phyloP scores from a whole-genome alignment of 805 yeast genomes.

The Metahyphopichia silvanorum region DNA sequence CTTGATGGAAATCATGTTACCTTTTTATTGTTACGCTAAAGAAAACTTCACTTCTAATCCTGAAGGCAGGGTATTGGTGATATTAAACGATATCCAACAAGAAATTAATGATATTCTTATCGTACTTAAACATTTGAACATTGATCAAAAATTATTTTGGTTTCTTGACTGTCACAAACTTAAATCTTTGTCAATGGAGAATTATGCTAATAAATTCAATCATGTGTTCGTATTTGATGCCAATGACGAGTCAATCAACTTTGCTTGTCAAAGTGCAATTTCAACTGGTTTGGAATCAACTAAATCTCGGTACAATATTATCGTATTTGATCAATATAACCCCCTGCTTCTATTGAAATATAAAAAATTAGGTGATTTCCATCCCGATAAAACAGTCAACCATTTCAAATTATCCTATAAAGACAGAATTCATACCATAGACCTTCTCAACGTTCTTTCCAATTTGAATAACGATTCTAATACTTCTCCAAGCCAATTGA shows the following conservation, averaged over 20 bases:
- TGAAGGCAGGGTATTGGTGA: conserved; percentile 17
- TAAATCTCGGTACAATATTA: conserved; percentile 19
- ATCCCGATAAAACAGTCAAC: conserved; percentile 14
- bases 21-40: conserved; percentile 27
- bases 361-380: conserved; percentile 2
- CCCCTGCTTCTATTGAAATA: conserved; percentile 8
- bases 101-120: conserved; percentile 38
- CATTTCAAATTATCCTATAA: conserved; percentile 16
- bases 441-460: conserved; percentile 14
- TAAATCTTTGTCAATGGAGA: conserved; percentile 6
- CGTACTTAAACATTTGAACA: conserved; percentile 24
- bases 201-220: conserved; percentile 12
- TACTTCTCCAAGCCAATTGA: no score
- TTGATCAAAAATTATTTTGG: conserved; percentile 10
- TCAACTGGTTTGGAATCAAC: conserved; percentile 28
- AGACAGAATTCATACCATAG: conserved; percentile 15
- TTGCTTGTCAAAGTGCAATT: conserved; percentile 15
- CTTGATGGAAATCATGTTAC: conserved; percentile 30
- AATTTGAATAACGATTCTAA: conserved; percentile 5
- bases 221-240: conserved; percentile 20
- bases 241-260: conserved; percentile 10
- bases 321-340: conserved; percentile 15
- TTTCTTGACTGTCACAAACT: conserved; percentile 12
- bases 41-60: conserved; percentile 8
- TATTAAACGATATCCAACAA: conserved; percentile 22